Conservation (phyloP, 345 rosid species). For the Eucalyptus guilfoylei region DNA sequence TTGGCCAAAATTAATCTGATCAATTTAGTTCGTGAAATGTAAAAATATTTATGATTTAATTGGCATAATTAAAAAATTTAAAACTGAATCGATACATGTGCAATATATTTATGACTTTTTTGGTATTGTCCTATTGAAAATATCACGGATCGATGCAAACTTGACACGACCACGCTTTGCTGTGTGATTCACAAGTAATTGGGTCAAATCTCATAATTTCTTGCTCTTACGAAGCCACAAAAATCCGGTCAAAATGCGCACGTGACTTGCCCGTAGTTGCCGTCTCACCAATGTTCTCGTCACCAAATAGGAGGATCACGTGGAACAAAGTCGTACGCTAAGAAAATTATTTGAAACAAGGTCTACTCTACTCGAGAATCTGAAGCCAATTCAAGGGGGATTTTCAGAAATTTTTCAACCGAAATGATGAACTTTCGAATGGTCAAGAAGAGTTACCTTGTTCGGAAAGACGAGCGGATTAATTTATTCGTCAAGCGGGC, state of each 20-base stretch:
- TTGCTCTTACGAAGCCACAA: neutral
- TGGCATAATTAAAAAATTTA: accelerated
- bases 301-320: neutral
- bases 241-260: too few species aligned
- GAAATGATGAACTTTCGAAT: neutral
- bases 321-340: neutral
- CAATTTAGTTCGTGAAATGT: accelerated
- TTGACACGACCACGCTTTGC: accelerated
- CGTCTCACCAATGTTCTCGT: neutral
- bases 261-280: neutral
- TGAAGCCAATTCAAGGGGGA: neutral
- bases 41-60: too few species aligned
- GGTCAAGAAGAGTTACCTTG: neutral
- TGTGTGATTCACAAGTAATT: neutral
- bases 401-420: neutral
- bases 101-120: accelerated
- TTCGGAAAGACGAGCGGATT: neutral
- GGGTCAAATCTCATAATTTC: neutral
- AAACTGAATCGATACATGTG: accelerated
- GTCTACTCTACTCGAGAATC: neutral
- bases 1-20: too few species aligned
- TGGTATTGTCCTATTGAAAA: neutral
- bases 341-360: neutral
- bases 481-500: neutral
- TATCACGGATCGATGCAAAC: accelerated